Evolutionary conservation across 2,329 filamentous ascomycete species (phyloP).

Genomic region (Aspergillus sp.): DNA sequence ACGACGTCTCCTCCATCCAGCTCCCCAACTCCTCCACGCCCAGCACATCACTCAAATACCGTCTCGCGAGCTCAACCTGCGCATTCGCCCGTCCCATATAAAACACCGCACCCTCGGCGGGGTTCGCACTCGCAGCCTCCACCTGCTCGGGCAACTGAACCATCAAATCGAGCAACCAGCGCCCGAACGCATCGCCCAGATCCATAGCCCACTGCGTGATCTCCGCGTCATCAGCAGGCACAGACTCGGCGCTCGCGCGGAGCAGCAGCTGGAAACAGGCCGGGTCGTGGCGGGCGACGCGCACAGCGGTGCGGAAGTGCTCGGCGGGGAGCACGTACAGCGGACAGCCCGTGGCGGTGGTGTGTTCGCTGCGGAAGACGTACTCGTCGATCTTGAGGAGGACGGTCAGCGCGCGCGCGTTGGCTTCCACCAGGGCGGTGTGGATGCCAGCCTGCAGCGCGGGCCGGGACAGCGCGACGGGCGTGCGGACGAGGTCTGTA

Average conservation of each 20-base stretch:
- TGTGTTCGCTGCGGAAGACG: constrained; percentile 16
- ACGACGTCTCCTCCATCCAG: constrained; percentile 24
- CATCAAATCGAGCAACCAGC: constrained; percentile 37
- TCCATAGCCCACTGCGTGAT: constrained; percentile 37
- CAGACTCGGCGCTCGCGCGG: constrained; percentile 37
- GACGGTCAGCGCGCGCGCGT: constrained; percentile 28
- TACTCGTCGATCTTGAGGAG: constrained; percentile 41
- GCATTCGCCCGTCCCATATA: constrained; percentile 21
- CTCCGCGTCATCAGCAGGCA: constrained; percentile 33
- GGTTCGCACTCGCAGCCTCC: constrained; percentile 13
- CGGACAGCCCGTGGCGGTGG: neutral
- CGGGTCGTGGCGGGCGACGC: constrained; percentile 20
- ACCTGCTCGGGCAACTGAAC: constrained; percentile 25
- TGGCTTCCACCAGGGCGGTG: constrained; percentile 34
- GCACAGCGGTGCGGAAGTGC: constrained; percentile 33
- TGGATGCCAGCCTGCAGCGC: constrained; percentile 40
- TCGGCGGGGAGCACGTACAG: constrained; percentile 30
- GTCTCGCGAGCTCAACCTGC: constrained; percentile 15
- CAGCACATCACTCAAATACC: constrained; percentile 27
- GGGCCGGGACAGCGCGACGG: constrained; percentile 27
- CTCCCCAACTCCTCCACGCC: constrained; percentile 15
- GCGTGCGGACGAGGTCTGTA: constrained; percentile 8
- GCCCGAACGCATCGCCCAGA: constrained; percentile 24
- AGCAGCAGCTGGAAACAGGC: constrained; percentile 32
- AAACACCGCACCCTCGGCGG: constrained; percentile 23